Base-by-base conservation (phyloP, 23 red algal genomes). In the Gracilariopsis chorda region DNA sequence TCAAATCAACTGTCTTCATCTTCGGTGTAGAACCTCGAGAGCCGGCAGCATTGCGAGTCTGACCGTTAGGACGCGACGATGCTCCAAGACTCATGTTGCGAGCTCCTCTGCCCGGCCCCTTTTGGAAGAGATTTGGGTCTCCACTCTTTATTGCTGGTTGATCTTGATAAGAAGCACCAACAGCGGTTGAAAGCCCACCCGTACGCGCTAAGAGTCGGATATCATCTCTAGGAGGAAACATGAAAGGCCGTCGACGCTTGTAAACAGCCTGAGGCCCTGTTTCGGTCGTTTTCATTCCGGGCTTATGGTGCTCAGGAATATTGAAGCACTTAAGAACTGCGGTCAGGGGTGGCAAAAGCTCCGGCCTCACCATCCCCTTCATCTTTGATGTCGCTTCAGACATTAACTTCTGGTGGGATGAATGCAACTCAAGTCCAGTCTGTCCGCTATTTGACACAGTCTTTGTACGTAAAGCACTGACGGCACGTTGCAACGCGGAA, bases 261-360 rank as follows among this genome's bases (percentile, higher is more conserved):
- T 34, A 37, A 21, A 80, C 41, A 14, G 69, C 72, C 30, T 61
- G 33, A 1, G 42, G 86, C 8, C 69, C 70, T 4, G 69, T 90
- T 41, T 90, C 86, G 33, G 71, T 80, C 30, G 71, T 53, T 51
- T 90, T 90, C 8, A 59, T 80, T 11, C 86, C 86, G 11, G 86
- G 30, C 23, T 80, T 78, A n/a, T 78, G 72, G 60, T 90, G 73
- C 48, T 90, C 74, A 61, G 86, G 36, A 29, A 78, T 55, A 30
- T 65, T 53, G 17, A 90, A 76, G 0, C 37, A 60, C 14, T 30
- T 14, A 34, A 41, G 62, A 78, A 80, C 42, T 23, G 37, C 46
- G 24, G 34, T 8, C 21, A 85, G 25, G 68, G 80, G 49, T 16
- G 80, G 80, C 2, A 48, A 21, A 42, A 44, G 11, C 35, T 47